A percentile compares a stretch with the other conserved stretches of the same genome.
phyloP scores from a whole-genome alignment of 2,329 filamentous ascomycete species.

The Tolypocladium sp. region DNA sequence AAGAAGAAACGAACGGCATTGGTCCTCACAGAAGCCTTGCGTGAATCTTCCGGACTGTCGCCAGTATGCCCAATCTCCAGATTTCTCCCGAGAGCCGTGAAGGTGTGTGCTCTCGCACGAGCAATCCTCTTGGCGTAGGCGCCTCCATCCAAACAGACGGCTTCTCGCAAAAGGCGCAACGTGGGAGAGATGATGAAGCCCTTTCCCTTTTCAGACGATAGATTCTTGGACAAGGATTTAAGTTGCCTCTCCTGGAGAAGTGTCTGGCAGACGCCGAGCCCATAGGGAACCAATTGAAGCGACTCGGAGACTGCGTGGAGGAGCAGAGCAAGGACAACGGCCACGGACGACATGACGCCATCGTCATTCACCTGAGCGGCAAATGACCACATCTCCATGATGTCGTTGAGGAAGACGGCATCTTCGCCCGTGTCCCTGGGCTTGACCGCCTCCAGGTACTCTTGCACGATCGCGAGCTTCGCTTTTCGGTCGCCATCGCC shows the following conservation, averaged over 20 bases:
- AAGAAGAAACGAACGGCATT: slow-evolving; percentile 77
- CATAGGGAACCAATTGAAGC: slow-evolving; percentile 66
- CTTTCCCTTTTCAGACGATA: slow-evolving; percentile 73
- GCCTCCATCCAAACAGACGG: slow-evolving; percentile 80
- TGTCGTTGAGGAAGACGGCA: slow-evolving; percentile 60
- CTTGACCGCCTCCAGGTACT: slow-evolving; percentile 55
- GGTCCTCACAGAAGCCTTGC: slow-evolving; percentile 70
- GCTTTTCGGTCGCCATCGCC: slow-evolving; percentile 29
- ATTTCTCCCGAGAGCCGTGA: slow-evolving; percentile 72
- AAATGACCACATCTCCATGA: slow-evolving; percentile 84
- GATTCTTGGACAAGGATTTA: slow-evolving; percentile 68
- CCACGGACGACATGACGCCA: slow-evolving; percentile 68
- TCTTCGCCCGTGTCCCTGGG: slow-evolving; percentile 34
- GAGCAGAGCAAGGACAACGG: slow-evolving; percentile 72
- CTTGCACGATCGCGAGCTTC: slow-evolving; percentile 51
- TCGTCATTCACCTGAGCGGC: slow-evolving; percentile 74
- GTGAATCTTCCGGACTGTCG: slow-evolving; percentile 49
- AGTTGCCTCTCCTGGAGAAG: slow-evolving; percentile 73
- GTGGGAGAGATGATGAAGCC: slow-evolving; percentile 85
- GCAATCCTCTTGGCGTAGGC: slow-evolving; percentile 70
- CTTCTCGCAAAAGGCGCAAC: slow-evolving; percentile 74
- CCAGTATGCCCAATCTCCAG: slow-evolving; percentile 59
- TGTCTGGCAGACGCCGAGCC: slow-evolving; percentile 70
- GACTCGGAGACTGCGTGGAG: slow-evolving; percentile 68
- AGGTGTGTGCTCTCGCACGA: slow-evolving; percentile 65